Percentiles rank a stretch among this genome's conserved stretches.
These are phyloP conservation scores for Psilocybe mexicana DNA, from an alignment of 1,284 basidiomycete species.

Conservation along the genomic window DNA sequence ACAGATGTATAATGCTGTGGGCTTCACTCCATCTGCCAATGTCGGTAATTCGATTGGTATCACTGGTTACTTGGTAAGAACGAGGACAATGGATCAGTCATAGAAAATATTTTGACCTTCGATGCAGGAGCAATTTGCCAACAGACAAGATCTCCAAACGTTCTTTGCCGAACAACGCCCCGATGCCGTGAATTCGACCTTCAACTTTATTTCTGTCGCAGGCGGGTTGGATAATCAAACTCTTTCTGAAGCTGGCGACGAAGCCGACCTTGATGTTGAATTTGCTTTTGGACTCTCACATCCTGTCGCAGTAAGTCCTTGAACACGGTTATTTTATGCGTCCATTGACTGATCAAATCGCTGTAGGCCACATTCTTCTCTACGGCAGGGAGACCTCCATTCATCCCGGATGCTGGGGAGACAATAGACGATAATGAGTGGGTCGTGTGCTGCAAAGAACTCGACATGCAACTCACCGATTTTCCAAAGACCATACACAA, in stretches of 20 bases:
- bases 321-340: neutral
- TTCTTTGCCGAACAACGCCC: conserved; percentile 51
- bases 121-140: conserved; percentile 49
- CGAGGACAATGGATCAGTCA: neutral
- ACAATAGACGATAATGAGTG: conserved; percentile 54
- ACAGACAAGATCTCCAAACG: conserved; percentile 48
- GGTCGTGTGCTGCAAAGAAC: neutral
- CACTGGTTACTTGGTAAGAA: conserved; percentile 46
- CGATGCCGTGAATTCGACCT: conserved; percentile 44
- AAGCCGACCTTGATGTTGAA: conserved; percentile 73
- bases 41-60: conserved; percentile 51
- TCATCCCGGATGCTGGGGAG: conserved; percentile 44
- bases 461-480: neutral
- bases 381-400: conserved; percentile 60
- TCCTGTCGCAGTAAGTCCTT: conserved; percentile 36
- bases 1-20: conserved; percentile 53
- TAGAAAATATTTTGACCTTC: neutral
- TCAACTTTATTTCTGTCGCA: conserved; percentile 47
- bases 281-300: conserved; percentile 63
- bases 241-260: conserved; percentile 51
- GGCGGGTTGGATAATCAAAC: conserved; percentile 66
- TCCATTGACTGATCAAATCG: conserved; percentile 22
- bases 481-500: conserved; percentile 19
- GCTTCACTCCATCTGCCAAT: conserved; percentile 39
- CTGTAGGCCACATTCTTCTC: conserved; percentile 53